A percentile compares a stretch with the other conserved stretches of the same genome.
Conservation (phyloP, 495 filamentous ascomycete species). For the Xylaria nigripes region DNA sequence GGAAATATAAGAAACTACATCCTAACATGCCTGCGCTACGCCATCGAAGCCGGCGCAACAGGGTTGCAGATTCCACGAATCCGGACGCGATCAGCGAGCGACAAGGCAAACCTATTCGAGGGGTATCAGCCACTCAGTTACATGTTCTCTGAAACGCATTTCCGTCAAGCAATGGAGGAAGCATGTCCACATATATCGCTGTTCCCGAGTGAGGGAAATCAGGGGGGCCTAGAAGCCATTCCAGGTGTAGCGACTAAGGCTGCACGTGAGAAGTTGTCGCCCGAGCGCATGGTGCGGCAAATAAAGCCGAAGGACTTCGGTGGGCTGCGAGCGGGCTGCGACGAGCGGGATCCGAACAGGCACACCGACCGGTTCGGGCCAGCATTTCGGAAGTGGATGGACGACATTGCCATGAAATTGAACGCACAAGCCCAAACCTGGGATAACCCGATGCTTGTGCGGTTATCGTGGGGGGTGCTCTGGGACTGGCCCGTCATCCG, state of each 20-base stretch:
- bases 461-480: conserved; percentile 39
- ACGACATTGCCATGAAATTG: conserved; percentile 18
- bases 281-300: conserved; percentile 25
- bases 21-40: conserved; percentile 42
- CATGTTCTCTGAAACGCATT: conserved; percentile 40
- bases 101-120: conserved; percentile 27
- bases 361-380: conserved; percentile 36
- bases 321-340: conserved; percentile 31
- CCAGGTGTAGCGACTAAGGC: conserved; percentile 23
- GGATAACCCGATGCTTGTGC: conserved; percentile 27
- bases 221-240: conserved; percentile 28
- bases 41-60: conserved; percentile 41
- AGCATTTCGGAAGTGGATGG: conserved; percentile 25
- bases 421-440: conserved; percentile 14
- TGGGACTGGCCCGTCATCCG: conserved; percentile 37
- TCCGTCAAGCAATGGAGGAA: conserved; percentile 25
- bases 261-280: not conserved
- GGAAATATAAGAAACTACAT: conserved; percentile 48
- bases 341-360: conserved; percentile 36
- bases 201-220: conserved; percentile 5
- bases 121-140: conserved; percentile 30
- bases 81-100: conserved; percentile 21
- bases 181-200: conserved; percentile 37
- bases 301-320: conserved; percentile 37
- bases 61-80: conserved; percentile 38